phyloP scores from a whole-genome alignment of 441 rosid species.

The Melastoma candidum region DNA sequence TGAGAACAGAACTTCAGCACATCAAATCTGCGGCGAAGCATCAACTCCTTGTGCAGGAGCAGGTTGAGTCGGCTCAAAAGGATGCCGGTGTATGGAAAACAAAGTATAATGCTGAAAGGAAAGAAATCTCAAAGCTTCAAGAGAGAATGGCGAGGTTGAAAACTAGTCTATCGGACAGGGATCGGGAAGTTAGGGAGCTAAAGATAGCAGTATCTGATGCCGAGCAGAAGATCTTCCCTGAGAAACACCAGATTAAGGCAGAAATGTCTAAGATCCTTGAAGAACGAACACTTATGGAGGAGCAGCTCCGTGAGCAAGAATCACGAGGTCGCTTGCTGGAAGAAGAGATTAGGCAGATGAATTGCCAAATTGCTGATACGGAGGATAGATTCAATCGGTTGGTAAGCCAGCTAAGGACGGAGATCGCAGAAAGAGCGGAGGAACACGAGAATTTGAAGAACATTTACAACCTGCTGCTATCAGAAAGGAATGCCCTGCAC shows the following conservation, averaged over 20 bases:
- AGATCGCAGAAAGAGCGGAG: conserved; percentile 28
- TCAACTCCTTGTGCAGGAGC: conserved; percentile 14
- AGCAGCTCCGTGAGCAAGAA: conserved; percentile 33
- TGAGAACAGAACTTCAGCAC: conserved; percentile 16
- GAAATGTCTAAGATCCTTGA: conserved; percentile 28
- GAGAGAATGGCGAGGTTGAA: conserved; percentile 17
- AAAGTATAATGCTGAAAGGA: conserved; percentile 26
- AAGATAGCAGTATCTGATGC: conserved; percentile 24
- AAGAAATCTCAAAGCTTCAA: conserved; percentile 25
- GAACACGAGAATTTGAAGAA: conserved; percentile 34
- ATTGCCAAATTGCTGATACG: too few relatives aligned
- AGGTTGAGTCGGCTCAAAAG: conserved; percentile 3
- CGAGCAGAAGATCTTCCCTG: conserved; percentile 29
- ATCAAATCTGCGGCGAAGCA: background rate
- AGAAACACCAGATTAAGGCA: conserved; percentile 33
- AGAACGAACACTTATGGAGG: conserved; percentile 26
- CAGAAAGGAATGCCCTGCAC: conserved; percentile 45
- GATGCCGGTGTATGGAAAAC: conserved; percentile 18
- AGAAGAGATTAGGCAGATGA: background rate
- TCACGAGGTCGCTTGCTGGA: conserved; percentile 19
- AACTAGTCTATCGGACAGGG: conserved; percentile 22
- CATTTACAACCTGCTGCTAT: conserved; percentile 44
- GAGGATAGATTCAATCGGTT: too few relatives aligned
- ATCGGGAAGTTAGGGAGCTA: conserved; percentile 23
- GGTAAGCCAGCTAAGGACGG: conserved; percentile 23